Conservation (phyloP, 1,284 basidiomycete species). For the Peniophora sp. region DNA sequence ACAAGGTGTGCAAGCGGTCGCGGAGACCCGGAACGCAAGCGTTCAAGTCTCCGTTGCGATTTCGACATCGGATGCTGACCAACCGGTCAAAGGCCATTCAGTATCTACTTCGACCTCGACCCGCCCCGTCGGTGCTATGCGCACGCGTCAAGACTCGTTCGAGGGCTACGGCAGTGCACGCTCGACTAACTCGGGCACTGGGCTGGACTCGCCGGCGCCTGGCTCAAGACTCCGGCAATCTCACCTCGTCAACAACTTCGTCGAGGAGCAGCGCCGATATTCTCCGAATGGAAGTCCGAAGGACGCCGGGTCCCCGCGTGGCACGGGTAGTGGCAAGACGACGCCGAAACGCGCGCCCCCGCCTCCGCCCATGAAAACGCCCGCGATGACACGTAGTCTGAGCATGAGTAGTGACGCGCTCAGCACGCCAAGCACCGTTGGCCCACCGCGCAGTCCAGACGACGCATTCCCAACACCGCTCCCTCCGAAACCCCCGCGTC, state of each 20-base stretch:
- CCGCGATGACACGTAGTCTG: background rate
- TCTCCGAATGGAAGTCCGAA: background rate
- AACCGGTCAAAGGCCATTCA: slow-evolving; percentile 8
- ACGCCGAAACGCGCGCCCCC: background rate
- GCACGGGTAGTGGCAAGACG: slow-evolving; percentile 23
- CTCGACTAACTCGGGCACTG: background rate
- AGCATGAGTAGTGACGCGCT: slow-evolving; percentile 24
- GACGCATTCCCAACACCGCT: slow-evolving; percentile 14
- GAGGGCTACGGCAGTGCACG: background rate
- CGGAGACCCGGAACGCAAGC: slow-evolving; percentile 39
- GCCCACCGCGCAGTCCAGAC: slow-evolving; percentile 33
- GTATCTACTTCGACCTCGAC: background rate
- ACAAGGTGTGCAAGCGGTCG: slow-evolving; percentile 54
- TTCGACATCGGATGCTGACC: slow-evolving; percentile 10
- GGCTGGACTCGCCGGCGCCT: background rate
- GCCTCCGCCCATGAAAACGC: background rate
- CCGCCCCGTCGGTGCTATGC: background rate
- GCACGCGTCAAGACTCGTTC: background rate
- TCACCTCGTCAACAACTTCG: slow-evolving; percentile 1
- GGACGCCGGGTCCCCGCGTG: slow-evolving; percentile 21
- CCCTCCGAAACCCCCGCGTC: slow-evolving; percentile 15
- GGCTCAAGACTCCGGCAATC: background rate
- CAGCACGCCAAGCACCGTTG: slow-evolving; percentile 41
- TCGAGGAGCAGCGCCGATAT: background rate
- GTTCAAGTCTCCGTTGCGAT: slow-evolving; percentile 38